Percentiles rank a stretch among this genome's conserved stretches.
These are phyloP conservation scores for Abrus precatorius DNA, from an alignment of 306 rosid species.

Conservation along the genomic window DNA sequence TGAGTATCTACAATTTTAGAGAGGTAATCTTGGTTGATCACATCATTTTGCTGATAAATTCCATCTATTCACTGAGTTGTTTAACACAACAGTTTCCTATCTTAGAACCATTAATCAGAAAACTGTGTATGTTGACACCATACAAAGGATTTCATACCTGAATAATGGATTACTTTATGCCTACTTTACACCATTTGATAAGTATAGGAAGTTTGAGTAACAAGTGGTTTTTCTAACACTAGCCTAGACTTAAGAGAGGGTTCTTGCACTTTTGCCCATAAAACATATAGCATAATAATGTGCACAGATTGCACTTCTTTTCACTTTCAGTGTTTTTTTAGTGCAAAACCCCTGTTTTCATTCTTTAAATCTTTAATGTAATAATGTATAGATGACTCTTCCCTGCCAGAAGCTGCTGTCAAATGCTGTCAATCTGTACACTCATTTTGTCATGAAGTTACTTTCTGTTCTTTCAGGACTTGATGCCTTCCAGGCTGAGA, in stretches of 20 bases:
- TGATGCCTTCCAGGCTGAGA: constrained; percentile 98
- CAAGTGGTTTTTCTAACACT: constrained; percentile 10
- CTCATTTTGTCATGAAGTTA: constrained; percentile 42
- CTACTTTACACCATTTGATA: background rate
- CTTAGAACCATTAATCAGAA: background rate
- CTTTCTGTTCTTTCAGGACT: constrained; percentile 70
- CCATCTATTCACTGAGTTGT: too few relatives aligned
- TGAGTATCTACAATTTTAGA: background rate
- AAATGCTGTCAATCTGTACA: constrained; percentile 17
- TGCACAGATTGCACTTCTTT: constrained; percentile 12
- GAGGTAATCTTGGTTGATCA: background rate
- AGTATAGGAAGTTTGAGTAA: constrained; percentile 16
- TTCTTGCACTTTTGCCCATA: background rate
- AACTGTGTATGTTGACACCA: background rate
- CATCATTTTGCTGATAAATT: background rate
- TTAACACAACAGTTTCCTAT: too few relatives aligned
- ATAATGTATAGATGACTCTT: constrained; percentile 35
- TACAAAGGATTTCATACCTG: background rate
- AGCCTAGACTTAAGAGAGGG: constrained; percentile 30
- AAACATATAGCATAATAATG: background rate
- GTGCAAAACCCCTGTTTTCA: constrained; percentile 12
- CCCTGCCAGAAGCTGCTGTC: constrained; percentile 16
- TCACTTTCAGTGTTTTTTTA: constrained; percentile 8
- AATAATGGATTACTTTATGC: background rate
- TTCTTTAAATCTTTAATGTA: background rate